Percentiles rank a stretch among this genome's conserved stretches.
Conservation (phyloP, 257 asterid genomes). For the Capsicum chinense region DNA sequence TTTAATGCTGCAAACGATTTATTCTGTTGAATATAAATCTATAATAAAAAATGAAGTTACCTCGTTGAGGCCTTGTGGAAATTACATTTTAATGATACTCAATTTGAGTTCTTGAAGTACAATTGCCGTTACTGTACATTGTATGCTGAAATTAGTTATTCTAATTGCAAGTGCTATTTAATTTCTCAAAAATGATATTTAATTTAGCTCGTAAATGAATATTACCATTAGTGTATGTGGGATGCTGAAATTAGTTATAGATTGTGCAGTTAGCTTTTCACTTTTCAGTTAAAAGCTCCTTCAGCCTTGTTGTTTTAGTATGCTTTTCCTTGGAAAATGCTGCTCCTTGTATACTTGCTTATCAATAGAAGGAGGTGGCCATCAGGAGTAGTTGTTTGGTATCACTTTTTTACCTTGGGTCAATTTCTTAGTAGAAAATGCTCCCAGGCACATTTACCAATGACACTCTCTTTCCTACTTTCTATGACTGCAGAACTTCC, state of each 20-base stretch:
- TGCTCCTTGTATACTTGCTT: conserved; percentile 5
- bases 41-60: neutral
- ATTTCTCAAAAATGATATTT: neutral
- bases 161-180: neutral
- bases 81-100: neutral
- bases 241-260: too few species aligned
- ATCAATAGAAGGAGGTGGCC: neutral
- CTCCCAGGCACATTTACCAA: too few species aligned
- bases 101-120: neutral
- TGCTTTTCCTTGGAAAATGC: neutral
- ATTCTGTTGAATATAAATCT: neutral
- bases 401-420: neutral
- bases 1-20: neutral
- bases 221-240: too few species aligned
- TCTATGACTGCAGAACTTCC: too few species aligned
- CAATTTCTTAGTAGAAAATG: too few species aligned
- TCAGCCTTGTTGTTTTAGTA: neutral
- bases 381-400: neutral
- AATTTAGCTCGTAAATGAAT: neutral
- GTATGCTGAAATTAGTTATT: neutral
- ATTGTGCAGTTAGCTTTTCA: neutral
- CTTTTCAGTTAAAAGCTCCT: neutral
- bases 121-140: neutral
- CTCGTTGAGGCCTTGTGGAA: neutral
- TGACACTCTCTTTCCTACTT: too few species aligned